These are phyloP conservation scores for Aspergillus fumigatiaffinis DNA, from an alignment of 2,329 filamentous ascomycete species.

Conservation along the genomic window DNA sequence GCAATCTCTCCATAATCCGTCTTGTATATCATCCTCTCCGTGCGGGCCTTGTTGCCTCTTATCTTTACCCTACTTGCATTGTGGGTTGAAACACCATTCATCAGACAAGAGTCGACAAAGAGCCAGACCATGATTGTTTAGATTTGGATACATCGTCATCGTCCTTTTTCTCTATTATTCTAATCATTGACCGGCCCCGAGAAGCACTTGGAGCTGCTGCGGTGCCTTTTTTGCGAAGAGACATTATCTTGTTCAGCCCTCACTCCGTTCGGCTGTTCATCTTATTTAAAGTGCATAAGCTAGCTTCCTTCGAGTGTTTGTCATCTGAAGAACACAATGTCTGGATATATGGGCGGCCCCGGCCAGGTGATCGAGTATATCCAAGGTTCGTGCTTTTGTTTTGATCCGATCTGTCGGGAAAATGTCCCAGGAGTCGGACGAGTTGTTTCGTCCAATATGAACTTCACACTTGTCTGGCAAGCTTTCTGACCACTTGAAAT, in stretches of 20 bases:
- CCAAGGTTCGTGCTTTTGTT: conserved; percentile 62
- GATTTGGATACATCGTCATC: conserved; percentile 6
- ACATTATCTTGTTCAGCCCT: neutral
- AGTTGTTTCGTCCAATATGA: conserved; percentile 11
- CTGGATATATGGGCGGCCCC: conserved; percentile 57
- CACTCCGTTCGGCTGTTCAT: neutral
- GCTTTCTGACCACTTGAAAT: conserved; percentile 3
- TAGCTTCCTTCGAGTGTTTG: conserved; percentile 10
- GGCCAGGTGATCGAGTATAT: conserved; percentile 96
- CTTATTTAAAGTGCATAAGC: neutral
- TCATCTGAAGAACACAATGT: conserved; percentile 37
- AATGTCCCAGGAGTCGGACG: neutral
- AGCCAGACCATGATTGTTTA: conserved; percentile 28
- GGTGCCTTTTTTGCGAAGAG: neutral
- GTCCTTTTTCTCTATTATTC: conserved; percentile 9
- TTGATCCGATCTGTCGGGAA: neutral
- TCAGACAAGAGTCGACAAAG: conserved; percentile 8
- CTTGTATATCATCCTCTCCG: conserved; percentile 10
- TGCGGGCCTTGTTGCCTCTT: conserved; percentile 9
- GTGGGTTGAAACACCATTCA: conserved; percentile 8
- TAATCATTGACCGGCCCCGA: neutral
- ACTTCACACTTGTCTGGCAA: neutral
- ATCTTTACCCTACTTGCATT: conserved; percentile 21
- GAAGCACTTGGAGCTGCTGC: neutral
- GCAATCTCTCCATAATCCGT: conserved; percentile 8